Evolutionary conservation across 2,329 filamentous ascomycete species (phyloP).

Genomic region (Nannizziopsis barbatae): DNA sequence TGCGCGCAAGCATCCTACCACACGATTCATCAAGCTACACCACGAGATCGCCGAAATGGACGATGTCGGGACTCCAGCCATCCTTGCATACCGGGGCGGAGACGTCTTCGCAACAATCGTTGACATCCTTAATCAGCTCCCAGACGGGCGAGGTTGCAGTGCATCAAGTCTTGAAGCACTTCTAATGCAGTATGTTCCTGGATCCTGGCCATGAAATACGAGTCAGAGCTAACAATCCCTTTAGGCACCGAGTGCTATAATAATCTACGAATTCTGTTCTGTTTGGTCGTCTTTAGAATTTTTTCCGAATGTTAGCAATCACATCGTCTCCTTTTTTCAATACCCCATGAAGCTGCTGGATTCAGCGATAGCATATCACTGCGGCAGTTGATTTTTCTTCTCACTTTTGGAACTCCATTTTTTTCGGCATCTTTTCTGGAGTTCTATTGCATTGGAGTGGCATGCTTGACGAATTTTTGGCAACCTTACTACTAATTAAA

Average conservation of each 20-base stretch:
- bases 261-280: constrained; percentile 2
- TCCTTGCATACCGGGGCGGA: constrained; percentile 79
- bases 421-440: constrained; percentile 1
- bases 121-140: constrained; percentile 76
- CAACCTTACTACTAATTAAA: too few relatives aligned
- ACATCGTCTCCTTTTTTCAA: neutral
- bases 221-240: constrained; percentile 12
- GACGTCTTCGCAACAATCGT: constrained; percentile 86
- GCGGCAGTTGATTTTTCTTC: neutral
- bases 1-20: constrained; percentile 56
- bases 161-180: constrained; percentile 47
- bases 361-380: constrained; percentile 1
- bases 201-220: neutral
- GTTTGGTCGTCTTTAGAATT: neutral
- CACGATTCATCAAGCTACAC: constrained; percentile 84
- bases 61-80: constrained; percentile 70
- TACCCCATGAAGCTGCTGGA: constrained; percentile 4
- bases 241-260: constrained; percentile 26
- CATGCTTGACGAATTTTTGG: too few relatives aligned
- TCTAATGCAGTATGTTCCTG: constrained; percentile 42
- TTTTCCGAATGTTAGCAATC: neutral
- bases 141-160: constrained; percentile 43
- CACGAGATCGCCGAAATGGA: constrained; percentile 92
- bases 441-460: neutral
- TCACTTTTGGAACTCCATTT: neutral